phyloP scores from a whole-genome alignment of 139 green algal species.

The Tetradesmus obliquus region DNA sequence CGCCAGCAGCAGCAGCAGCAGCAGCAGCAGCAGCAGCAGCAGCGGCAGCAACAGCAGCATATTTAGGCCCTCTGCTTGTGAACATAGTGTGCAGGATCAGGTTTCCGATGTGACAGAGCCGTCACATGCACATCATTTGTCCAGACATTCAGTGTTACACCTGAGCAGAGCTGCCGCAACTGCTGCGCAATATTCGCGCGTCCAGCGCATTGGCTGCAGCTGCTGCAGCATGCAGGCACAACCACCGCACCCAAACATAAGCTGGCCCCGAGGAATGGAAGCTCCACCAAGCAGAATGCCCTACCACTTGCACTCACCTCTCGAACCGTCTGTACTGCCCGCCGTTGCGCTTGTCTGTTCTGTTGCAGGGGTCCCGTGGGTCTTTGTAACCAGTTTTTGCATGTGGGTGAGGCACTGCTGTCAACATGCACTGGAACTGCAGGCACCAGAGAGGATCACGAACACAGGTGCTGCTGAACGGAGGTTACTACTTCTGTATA shows the following conservation, averaged over 20 bases:
- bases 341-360: slow-evolving; percentile 36
- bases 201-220: neutral
- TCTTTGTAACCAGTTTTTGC: slow-evolving; percentile 37
- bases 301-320: neutral
- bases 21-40: neutral
- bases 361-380: slow-evolving; percentile 22
- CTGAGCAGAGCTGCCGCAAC: too few species aligned
- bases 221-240: neutral
- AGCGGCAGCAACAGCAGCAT: neutral
- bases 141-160: too few species aligned
- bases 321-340: slow-evolving; percentile 37
- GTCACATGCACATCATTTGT: too few species aligned
- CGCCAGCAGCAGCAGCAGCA: neutral
- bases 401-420: slow-evolving; percentile 16
- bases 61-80: neutral
- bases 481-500: neutral
- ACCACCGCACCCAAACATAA: neutral
- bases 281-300: too few species aligned
- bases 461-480: neutral
- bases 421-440: slow-evolving; percentile 22
- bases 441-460: neutral
- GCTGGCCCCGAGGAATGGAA: too few species aligned
- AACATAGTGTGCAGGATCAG: neutral
- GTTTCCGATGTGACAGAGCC: neutral
- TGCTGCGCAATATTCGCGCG: neutral